phyloP scores from a whole-genome alignment of 306 rosid species.

The Dicorynia guianensis region DNA sequence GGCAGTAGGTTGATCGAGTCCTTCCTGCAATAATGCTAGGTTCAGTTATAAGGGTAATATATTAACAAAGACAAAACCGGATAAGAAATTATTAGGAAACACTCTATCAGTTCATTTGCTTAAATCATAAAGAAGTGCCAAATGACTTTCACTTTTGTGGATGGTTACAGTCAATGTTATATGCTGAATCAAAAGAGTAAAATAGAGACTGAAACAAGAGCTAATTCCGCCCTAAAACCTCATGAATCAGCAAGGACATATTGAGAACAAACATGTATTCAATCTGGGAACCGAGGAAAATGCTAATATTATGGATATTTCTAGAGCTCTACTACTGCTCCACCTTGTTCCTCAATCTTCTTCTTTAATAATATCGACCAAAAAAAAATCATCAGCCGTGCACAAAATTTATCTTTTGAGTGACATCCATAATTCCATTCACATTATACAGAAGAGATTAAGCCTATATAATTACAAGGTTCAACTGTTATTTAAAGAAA shows the following conservation, averaged over 20 bases:
- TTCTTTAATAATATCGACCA: not conserved
- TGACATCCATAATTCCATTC: too few species aligned
- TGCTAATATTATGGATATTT: not conserved
- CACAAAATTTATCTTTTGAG: too few species aligned
- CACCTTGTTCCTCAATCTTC: not conserved
- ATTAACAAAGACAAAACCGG: slow-evolving; percentile 31
- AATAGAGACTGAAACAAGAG: slow-evolving; percentile 26
- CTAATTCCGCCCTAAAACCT: slow-evolving; percentile 25
- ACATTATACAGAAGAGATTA: too few species aligned
- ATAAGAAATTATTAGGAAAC: slow-evolving; percentile 25
- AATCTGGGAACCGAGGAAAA: not conserved
- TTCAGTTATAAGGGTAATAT: slow-evolving; percentile 40
- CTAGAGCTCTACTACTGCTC: not conserved
- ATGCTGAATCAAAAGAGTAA: slow-evolving; percentile 21
- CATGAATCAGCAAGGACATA: slow-evolving; percentile 5
- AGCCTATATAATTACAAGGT: not conserved
- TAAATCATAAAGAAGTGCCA: slow-evolving; percentile 16
- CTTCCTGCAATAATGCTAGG: slow-evolving; percentile 68
- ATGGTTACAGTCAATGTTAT: slow-evolving; percentile 17
- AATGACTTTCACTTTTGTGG: slow-evolving; percentile 30
- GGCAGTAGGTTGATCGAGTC: slow-evolving; percentile 69
- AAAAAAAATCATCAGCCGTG: not conserved
- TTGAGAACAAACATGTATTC: not conserved
- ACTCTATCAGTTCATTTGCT: slow-evolving; percentile 30
- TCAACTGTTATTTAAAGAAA: not conserved